Base-by-base conservation (phyloP, 2,329 filamentous ascomycete genomes). In the Venturia asperata region DNA sequence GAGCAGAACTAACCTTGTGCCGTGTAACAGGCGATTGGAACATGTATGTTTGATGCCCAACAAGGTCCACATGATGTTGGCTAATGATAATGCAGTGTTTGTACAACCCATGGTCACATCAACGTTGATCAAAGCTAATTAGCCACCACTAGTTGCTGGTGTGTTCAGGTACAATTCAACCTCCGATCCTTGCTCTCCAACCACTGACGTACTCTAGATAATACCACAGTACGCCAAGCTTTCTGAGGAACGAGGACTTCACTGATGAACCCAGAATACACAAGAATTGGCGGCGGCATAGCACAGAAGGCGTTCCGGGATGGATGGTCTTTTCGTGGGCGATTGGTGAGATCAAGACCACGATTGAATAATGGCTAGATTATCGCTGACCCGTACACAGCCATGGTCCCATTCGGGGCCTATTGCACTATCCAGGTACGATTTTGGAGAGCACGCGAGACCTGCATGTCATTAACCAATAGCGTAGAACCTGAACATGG, bases 311-410 rank as follows among this genome's bases (percentile, higher is more conserved):
- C 2, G 74, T 87, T 1, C 85, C 85, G 0, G 79, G 78, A 0
- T 69, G 74, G 24, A 87, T 87, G 85, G 82, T 87, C 77, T 82
- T 87, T 67, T 72, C 87, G 0, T 88, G 85, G 85, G 84, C 82
- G n/a, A 70, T 79, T 41, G 84, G 83, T 80, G 72, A 68, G 74
- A 11, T 39, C 42, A 34, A 47, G 21, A 15, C 52, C 5, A 27
- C n/a, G 13, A 1, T 30, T 42, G 6, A 4, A n/a, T 24, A 19
- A 67, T 66, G 60, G 65, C 56, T 30, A 5, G 2, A 19, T 34
- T 19, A n/a, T 63, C 74, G 74, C 73, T 52, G 21, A 52, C 21
- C 24, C 21, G 0, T 3, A 52, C 21, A 72, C 72, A 78, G 77
- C 74, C 52, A 72, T 73, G 27, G 77, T 82, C 37, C 81, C 81